These are phyloP conservation scores for Venturiaceae sp. DNA, from an alignment of 2,329 filamentous ascomycete genomes.

Conservation along the genomic window DNA sequence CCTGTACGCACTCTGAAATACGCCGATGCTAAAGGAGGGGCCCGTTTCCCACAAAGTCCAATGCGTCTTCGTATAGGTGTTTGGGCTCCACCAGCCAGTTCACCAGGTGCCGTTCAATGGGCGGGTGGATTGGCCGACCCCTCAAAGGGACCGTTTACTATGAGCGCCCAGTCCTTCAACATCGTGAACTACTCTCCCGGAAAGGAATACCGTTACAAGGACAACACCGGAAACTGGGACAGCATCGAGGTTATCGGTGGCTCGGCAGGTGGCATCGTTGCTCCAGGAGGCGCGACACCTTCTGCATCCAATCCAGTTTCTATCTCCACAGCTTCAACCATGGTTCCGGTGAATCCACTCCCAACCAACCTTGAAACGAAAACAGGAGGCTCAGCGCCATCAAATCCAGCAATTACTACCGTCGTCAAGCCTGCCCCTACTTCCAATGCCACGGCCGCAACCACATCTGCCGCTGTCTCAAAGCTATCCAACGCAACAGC, in stretches of 20 bases:
- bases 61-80: conserved; percentile 45
- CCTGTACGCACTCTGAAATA: conserved; percentile 53
- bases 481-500: not conserved
- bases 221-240: conserved; percentile 35
- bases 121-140: conserved; percentile 49
- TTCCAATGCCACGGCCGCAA: not conserved
- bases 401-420: not conserved
- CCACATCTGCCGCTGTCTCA: not conserved
- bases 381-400: not conserved
- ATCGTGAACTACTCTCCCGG: conserved; percentile 44
- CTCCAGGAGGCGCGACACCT: not conserved
- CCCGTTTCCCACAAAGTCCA: conserved; percentile 66
- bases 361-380: not conserved
- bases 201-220: conserved; percentile 39
- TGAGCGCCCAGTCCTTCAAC: conserved; percentile 40
- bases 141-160: conserved; percentile 37
- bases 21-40: conserved; percentile 44
- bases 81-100: conserved; percentile 34
- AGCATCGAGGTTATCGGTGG: conserved; percentile 56
- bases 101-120: conserved; percentile 55
- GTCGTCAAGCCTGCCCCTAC: not conserved
- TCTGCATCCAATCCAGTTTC: not conserved
- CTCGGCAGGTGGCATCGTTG: conserved; percentile 39
- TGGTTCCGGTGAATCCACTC: not conserved
- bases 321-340: not conserved